Conservation (phyloP, 148 eudicot genomes). For the Cornus controversa region DNA sequence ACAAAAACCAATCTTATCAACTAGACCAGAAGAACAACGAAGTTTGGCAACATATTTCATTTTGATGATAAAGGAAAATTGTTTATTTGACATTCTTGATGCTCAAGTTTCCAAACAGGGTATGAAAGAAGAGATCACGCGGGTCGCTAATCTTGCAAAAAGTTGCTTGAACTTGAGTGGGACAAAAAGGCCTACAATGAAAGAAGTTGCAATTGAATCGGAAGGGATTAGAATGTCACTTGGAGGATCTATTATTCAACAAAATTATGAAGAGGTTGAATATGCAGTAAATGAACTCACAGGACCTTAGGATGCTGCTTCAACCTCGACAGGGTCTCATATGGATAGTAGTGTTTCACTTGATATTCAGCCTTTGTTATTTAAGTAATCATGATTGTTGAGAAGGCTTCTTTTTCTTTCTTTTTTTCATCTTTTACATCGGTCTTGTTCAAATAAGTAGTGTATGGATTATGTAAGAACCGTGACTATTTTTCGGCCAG, state of each 20-base stretch:
- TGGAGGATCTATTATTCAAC: not conserved
- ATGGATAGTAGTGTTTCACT: not conserved
- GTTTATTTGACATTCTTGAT: conserved; percentile 19
- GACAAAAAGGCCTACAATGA: conserved; percentile 39
- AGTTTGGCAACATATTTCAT: conserved; percentile 35
- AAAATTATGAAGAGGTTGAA: not conserved
- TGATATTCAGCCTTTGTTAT: no score
- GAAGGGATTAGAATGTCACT: conserved; percentile 11
- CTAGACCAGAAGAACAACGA: conserved; percentile 15
- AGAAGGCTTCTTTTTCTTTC: no score
- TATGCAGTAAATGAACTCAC: not conserved
- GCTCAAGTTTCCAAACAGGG: conserved; percentile 28
- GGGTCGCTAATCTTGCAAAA: conserved; percentile 29
- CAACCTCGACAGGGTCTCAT: not conserved
- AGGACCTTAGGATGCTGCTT: not conserved
- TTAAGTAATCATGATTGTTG: no score
- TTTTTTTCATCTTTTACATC: no score
- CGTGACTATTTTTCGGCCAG: no score
- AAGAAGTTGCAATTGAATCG: conserved; percentile 24
- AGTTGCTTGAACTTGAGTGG: conserved; percentile 31
- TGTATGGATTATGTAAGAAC: no score
- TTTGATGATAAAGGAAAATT: conserved; percentile 15
- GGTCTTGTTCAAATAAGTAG: no score
- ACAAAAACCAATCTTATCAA: conserved; percentile 29
- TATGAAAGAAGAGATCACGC: conserved; percentile 19